Conservation (phyloP, 1,284 basidiomycete genomes). For the Cryptococcus sp. region DNA sequence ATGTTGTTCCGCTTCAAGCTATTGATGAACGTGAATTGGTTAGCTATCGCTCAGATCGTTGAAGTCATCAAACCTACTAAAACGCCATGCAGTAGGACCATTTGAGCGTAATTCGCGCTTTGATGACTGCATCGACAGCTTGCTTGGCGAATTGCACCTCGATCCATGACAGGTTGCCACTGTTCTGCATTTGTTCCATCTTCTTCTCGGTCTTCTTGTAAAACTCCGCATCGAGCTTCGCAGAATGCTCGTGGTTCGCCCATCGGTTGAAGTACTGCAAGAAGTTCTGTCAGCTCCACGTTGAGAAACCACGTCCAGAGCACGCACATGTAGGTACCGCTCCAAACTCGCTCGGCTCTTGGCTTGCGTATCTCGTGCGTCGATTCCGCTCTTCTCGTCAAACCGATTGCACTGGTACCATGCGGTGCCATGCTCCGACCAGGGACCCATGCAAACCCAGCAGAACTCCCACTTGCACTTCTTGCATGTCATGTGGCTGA, state of each 20-base stretch:
- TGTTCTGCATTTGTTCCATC: constrained; percentile 99
- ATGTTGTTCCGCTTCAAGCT: constrained; percentile 74
- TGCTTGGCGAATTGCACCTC: constrained; percentile 99
- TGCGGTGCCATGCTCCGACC: constrained; percentile 94
- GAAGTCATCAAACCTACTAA: constrained; percentile 58
- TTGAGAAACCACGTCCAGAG: neutral
- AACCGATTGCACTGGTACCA: constrained; percentile 99
- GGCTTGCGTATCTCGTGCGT: constrained; percentile 87
- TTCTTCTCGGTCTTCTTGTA: constrained; percentile 97
- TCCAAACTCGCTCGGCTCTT: constrained; percentile 85
- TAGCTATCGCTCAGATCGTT: neutral
- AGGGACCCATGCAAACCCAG: constrained; percentile 74
- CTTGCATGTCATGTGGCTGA: constrained; percentile 98
- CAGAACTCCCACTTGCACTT: constrained; percentile 88
- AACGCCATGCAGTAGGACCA: constrained; percentile 99
- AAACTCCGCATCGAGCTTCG: constrained; percentile 88
- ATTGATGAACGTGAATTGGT: constrained; percentile 1
- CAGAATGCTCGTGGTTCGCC: constrained; percentile 98
- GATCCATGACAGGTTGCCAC: constrained; percentile 91
- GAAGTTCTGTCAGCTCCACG: neutral
- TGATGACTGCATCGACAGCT: constrained; percentile 86
- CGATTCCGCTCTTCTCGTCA: constrained; percentile 86
- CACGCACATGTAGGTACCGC: constrained; percentile 88
- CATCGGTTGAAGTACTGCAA: constrained; percentile 92
- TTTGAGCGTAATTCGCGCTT: constrained; percentile 92